Evolutionary conservation across 768 basidiomycete species (phyloP).

Genomic region (Tricholomella constricta): DNA sequence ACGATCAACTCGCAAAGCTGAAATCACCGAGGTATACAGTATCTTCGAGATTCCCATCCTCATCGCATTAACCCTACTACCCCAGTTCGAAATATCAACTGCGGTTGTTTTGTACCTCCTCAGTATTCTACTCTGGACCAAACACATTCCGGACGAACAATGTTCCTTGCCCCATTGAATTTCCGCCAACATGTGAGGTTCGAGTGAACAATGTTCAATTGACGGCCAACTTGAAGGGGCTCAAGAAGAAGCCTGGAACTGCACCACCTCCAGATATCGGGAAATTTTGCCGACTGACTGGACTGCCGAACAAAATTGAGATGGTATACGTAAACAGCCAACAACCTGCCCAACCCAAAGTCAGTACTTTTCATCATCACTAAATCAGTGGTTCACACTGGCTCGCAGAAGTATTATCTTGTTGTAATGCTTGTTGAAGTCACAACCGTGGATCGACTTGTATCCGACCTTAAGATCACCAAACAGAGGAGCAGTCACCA

Average conservation of each 20-base stretch:
- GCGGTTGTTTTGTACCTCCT: slow-evolving; percentile 88
- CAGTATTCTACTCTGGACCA: slow-evolving; percentile 61
- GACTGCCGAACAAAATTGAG: slow-evolving; percentile 67
- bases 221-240: slow-evolving; percentile 78
- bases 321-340: slow-evolving; percentile 92
- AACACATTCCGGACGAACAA: slow-evolving; percentile 54
- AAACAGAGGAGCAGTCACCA: slow-evolving; percentile 65
- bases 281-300: slow-evolving; percentile 41
- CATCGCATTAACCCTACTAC: slow-evolving; percentile 7
- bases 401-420: slow-evolving; percentile 80
- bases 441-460: slow-evolving; percentile 67
- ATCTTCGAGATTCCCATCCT: slow-evolving; percentile 5
- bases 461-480: slow-evolving; percentile 68
- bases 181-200: slow-evolving; percentile 90
- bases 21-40: slow-evolving; percentile 51
- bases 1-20: slow-evolving; percentile 66
- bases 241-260: slow-evolving; percentile 95
- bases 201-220: slow-evolving; percentile 75
- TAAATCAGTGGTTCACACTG: slow-evolving; percentile 1
- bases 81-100: slow-evolving; percentile 73
- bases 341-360: slow-evolving; percentile 74
- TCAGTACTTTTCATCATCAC: slow-evolving; percentile 28
- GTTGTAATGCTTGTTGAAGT: slow-evolving; percentile 83
- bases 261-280: slow-evolving; percentile 83
- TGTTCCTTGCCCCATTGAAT: slow-evolving; percentile 79